Evolutionary conservation across 169 alveolate genomes (phyloP), one percentile per base, ranked within the genome.

Genomic region (Sarcocystis neurona): DNA sequence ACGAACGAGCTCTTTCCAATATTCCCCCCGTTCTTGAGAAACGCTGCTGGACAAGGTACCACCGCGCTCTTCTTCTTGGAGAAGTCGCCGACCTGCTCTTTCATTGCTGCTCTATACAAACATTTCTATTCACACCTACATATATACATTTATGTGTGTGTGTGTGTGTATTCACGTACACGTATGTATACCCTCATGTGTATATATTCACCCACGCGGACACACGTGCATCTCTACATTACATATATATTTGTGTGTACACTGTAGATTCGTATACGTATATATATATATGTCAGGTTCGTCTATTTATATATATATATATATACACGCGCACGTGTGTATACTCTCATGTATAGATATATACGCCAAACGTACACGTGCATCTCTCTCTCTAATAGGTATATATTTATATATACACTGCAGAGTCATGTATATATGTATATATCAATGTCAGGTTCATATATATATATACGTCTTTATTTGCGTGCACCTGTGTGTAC

Each of bases 1-100:
- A 97, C 95, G 99, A 98, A 92, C 92, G 98, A 66, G 99, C 99
- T 12, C 96, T 98, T 27, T 94, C 98, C 78, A 94, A 97, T 90
- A 91, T 96, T 15, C 99, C 99, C n/a, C 97, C 95, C 34, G 94
- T 94, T 20, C 84, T 91, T 66, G 98, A 97, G 89, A 97, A 98
- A 93, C 94, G 96, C 79, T 96, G 89, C 82, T 97, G 99, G 98
- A 94, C 94, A 91, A 85, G 99, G 92, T 93, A 82, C 37, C 80
- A 53, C 32, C 44, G 27, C 44, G 37, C 37, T 4, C 23, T 32
- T 44, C n/a, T 48, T 48, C 15, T 48, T 48, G 60, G 60, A 48
- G 27, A 15, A 48, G 60, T 10, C 6, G 60, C 6, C 27, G 60
- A 6, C 60, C 15, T 48, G 60, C 70, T 58, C 23, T 12, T 2